Evolutionary conservation across 2,329 filamentous ascomycete genomes (phyloP).

Genomic region (Fusarium sp.): DNA sequence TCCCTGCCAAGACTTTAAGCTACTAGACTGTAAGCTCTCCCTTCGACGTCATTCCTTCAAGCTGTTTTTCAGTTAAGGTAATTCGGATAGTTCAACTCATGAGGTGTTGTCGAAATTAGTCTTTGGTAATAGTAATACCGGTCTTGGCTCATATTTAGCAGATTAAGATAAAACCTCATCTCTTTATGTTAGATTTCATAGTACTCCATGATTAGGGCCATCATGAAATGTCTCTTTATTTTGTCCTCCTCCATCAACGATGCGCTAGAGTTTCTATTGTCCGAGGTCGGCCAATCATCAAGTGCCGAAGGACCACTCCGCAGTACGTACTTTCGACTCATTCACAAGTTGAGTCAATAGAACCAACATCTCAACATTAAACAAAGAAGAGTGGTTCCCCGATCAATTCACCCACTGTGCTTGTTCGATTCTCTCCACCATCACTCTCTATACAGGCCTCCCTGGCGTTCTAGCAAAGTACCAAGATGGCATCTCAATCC

Average conservation of each 20-base stretch:
- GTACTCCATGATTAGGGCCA: background rate
- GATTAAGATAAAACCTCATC: background rate
- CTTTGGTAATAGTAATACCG: background rate
- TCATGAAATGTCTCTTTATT: conserved; percentile 28
- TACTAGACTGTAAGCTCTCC: background rate
- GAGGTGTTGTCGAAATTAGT: background rate
- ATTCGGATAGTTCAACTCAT: background rate
- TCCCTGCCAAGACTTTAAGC: background rate
- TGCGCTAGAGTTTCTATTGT: conserved; percentile 28
- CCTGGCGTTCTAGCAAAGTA: background rate
- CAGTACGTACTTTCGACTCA: conserved; percentile 36
- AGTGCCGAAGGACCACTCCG: conserved; percentile 24
- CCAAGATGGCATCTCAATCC: conserved; percentile 49
- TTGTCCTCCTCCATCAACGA: background rate
- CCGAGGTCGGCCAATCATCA: conserved; percentile 41
- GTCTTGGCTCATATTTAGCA: background rate
- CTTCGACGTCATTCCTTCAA: conserved; percentile 19
- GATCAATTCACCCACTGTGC: conserved; percentile 2
- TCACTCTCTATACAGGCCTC: background rate
- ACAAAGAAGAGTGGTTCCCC: conserved; percentile 17
- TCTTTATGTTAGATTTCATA: background rate
- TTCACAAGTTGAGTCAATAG: conserved; percentile 42
- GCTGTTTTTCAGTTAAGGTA: background rate
- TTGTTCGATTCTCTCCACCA: background rate
- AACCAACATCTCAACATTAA: conserved; percentile 31